Evolutionary conservation across 164 flowering plant genomes (phyloP).

Genomic region (Hamamelis virginiana): DNA sequence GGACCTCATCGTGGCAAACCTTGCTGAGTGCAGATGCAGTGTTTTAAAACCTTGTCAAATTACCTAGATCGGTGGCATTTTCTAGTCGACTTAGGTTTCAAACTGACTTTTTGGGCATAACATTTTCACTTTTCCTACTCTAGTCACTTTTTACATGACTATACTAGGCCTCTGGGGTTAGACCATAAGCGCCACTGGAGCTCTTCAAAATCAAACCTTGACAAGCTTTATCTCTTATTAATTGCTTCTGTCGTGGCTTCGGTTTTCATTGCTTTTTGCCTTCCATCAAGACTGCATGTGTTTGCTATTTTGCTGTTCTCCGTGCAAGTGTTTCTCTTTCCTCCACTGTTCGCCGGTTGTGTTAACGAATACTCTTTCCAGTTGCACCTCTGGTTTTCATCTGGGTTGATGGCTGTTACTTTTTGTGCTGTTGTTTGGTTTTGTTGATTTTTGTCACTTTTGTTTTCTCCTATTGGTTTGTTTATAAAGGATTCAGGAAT

Average conservation of each 20-base stretch:
- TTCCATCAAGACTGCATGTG: constrained; percentile 83
- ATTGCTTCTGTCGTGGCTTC: constrained; percentile 94
- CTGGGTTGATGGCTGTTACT: constrained; percentile 55
- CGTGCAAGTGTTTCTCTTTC: constrained; percentile 87
- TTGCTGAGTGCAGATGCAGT: too few species aligned
- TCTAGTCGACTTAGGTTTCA: too few species aligned
- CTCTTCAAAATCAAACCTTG: constrained; percentile 64
- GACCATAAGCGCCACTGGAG: constrained; percentile 73
- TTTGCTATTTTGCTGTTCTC: constrained; percentile 89
- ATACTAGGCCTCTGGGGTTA: constrained; percentile 79
- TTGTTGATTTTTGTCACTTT: constrained; percentile 66
- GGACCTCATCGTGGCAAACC: too few species aligned
- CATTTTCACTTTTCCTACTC: constrained; percentile 62
- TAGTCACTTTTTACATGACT: constrained; percentile 94
- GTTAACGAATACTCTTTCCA: constrained; percentile 71
- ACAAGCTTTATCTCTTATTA: constrained; percentile 78
- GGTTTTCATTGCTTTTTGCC: constrained; percentile 86
- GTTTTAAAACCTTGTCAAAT: too few species aligned
- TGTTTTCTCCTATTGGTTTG: constrained; percentile 93
- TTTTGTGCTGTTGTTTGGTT: constrained; percentile 50
- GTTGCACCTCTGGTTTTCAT: constrained; percentile 70
- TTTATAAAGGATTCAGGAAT: constrained; percentile 77
- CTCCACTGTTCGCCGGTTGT: constrained; percentile 78
- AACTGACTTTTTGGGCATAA: constrained; percentile 89
- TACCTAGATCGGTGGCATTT: too few species aligned